Base-by-base conservation (phyloP, 176 grass and related monocot species). In the Paspalum notatum region DNA sequence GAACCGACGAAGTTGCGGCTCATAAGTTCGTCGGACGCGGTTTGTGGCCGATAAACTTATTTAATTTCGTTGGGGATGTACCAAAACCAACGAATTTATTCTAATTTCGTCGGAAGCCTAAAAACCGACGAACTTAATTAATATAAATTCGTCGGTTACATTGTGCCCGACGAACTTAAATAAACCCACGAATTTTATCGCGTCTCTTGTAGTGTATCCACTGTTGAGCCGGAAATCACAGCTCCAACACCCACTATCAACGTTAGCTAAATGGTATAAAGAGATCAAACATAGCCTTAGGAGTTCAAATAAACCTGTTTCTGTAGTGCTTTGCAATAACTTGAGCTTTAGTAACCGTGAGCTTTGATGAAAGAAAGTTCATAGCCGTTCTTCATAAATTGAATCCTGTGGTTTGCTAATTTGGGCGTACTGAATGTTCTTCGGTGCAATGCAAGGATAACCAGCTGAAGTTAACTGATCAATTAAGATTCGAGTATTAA, bases 401-500 rank as follows among this genome's bases (percentile, higher is more conserved):
- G 37, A n/a, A 69, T 1, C 43, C 11, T 24, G 66, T 42, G 32
- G 10, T 75, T 66, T 0, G 6, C 51, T 49, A 50, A 80, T 15
- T n/a, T 75, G 15, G 51, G 43, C 39, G 44, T 24, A 38, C 39
- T 49, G 40, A 71, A 8, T 81, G 74, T 66, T 22, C 39, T 43
- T 53, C 32, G 0, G 2, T n/a, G n/a, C n/a, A n/a, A n/a, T 62
- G 12, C 42, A 70, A 53, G 26, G 22, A 60, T 54, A 56, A 59
- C 4, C 27, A 65, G 39, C 58, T 72, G 27, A 62, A 46, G 56
- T 73, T 38, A 62, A 64, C 10, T 39, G 40, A 16, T 77, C 20
- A 16, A 62, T 24, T 26, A 17, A 39, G 22, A 53, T 82, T 82
- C 9, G 46, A 25, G 59, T 72, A 25, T 71, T 64, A 47, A 77